Percentiles rank a stretch among this genome's conserved stretches.
These are phyloP conservation scores for Petrea volubilis DNA, from an alignment of 257 asterid species.

Conservation along the genomic window DNA sequence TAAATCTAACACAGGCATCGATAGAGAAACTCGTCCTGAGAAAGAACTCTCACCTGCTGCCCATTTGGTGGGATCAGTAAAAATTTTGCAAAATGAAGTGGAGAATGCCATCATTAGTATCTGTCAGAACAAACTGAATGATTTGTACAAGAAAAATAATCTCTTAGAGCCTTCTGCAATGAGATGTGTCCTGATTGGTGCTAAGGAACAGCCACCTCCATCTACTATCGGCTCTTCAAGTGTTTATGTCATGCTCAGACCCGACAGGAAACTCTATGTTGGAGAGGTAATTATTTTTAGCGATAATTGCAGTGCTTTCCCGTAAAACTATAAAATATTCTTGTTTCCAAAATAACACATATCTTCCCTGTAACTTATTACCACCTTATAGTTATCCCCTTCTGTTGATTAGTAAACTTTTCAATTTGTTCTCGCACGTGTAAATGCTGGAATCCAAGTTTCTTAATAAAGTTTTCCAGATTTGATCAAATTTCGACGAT, in stretches of 20 bases:
- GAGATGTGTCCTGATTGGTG: slow-evolving; percentile 62
- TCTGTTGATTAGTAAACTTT: too few relatives aligned
- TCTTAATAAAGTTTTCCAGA: too few relatives aligned
- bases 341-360: too few relatives aligned
- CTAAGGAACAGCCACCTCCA: slow-evolving; percentile 93
- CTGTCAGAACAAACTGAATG: slow-evolving; percentile 43
- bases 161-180: slow-evolving; percentile 26
- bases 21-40: slow-evolving; percentile 21
- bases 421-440: too few relatives aligned
- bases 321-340: too few relatives aligned
- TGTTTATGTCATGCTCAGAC: slow-evolving; percentile 77
- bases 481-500: too few relatives aligned
- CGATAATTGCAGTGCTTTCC: background rate
- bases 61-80: slow-evolving; percentile 28
- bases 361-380: too few relatives aligned
- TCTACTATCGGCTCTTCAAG: slow-evolving; percentile 88
- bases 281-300: slow-evolving; percentile 71
- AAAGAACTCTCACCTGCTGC: slow-evolving; percentile 27
- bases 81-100: slow-evolving; percentile 46
- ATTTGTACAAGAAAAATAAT: slow-evolving; percentile 37
- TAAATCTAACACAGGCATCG: slow-evolving; percentile 17
- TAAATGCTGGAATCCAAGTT: too few relatives aligned
- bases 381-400: too few relatives aligned
- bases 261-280: slow-evolving; percentile 68
- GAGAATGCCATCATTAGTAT: slow-evolving; percentile 51